Percentiles rank a stretch among this genome's conserved stretches.
phyloP scores from a whole-genome alignment of 768 basidiomycete genomes.

The Boletus sp. region DNA sequence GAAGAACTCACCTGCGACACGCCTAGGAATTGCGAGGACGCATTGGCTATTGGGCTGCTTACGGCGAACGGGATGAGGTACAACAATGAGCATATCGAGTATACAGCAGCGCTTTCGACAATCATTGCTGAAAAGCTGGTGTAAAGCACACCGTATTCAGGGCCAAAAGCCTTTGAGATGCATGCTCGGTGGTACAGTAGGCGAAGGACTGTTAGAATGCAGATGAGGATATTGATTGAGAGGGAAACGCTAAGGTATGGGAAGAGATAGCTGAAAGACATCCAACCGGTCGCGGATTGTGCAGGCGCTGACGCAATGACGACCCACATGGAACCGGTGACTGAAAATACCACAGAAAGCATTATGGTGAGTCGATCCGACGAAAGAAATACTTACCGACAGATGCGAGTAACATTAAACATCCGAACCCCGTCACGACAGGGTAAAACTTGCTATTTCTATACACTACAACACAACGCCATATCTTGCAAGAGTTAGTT shows the following conservation, averaged over 20 bases:
- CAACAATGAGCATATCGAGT: slow-evolving; percentile 30
- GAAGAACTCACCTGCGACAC: slow-evolving; percentile 25
- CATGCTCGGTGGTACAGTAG: slow-evolving; percentile 29
- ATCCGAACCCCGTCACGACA: slow-evolving; percentile 17
- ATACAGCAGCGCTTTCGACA: slow-evolving; percentile 36
- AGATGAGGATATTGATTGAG: slow-evolving; percentile 32
- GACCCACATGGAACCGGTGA: slow-evolving; percentile 31
- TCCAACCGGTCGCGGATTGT: slow-evolving; percentile 20
- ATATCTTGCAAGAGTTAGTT: slow-evolving; percentile 22
- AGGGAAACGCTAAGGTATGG: slow-evolving; percentile 35
- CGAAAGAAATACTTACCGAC: slow-evolving; percentile 16
- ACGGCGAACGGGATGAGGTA: slow-evolving; percentile 31
- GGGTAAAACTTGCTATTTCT: slow-evolving; percentile 23
- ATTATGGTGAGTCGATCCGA: not conserved
- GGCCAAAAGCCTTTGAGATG: slow-evolving; percentile 27
- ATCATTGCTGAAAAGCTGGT: slow-evolving; percentile 34
- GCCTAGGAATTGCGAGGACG: slow-evolving; percentile 30
- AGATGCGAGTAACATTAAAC: slow-evolving; percentile 23
- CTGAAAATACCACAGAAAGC: slow-evolving; percentile 6
- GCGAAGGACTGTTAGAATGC: slow-evolving; percentile 31
- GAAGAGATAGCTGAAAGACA: slow-evolving; percentile 32
- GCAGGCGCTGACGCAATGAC: slow-evolving; percentile 27
- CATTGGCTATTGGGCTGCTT: slow-evolving; percentile 23
- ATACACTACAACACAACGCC: slow-evolving; percentile 34
- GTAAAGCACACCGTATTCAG: slow-evolving; percentile 27